These are phyloP conservation scores for Diaporthe ilicicola DNA, from an alignment of 2,329 filamentous ascomycete genomes.

Conservation along the genomic window DNA sequence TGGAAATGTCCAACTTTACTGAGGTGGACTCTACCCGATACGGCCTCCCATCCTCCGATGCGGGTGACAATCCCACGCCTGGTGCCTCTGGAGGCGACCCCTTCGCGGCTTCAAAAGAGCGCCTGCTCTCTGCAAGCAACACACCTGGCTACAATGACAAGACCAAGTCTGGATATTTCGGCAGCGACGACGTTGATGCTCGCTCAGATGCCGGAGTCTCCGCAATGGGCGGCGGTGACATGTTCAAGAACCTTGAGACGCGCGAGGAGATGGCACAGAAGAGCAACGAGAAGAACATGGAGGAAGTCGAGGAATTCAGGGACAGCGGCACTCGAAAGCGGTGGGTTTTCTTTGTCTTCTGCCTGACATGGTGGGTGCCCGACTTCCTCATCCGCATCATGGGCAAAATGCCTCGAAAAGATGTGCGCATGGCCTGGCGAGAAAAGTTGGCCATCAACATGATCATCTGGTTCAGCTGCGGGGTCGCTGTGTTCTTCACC, in stretches of 20 bases:
- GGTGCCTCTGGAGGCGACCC: slow-evolving; percentile 56
- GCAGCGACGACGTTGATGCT: slow-evolving; percentile 77
- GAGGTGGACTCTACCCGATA: slow-evolving; percentile 67
- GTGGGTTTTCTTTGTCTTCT: slow-evolving; percentile 86
- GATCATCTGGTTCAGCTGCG: slow-evolving; percentile 91
- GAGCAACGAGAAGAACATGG: slow-evolving; percentile 87
- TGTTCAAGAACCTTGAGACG: slow-evolving; percentile 98
- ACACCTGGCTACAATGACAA: slow-evolving; percentile 77
- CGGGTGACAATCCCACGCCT: slow-evolving; percentile 68
- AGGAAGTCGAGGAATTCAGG: slow-evolving; percentile 86
- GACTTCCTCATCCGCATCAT: slow-evolving; percentile 81
- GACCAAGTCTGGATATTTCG: slow-evolving; percentile 81
- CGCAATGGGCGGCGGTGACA: slow-evolving; percentile 90
- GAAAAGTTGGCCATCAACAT: slow-evolving; percentile 99
- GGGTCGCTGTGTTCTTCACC: slow-evolving; percentile 85
- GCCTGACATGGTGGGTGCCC: slow-evolving; percentile 87
- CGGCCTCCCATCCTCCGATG: slow-evolving; percentile 66
- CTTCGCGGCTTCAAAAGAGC: slow-evolving; percentile 71
- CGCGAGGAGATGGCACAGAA: slow-evolving; percentile 95
- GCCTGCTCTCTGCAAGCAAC: slow-evolving; percentile 59
- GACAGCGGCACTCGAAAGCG: slow-evolving; percentile 84
- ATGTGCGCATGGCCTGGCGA: slow-evolving; percentile 91
- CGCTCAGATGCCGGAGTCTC: slow-evolving; percentile 93
- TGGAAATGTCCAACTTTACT: slow-evolving; percentile 81
- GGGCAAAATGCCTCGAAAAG: slow-evolving; percentile 89